These are phyloP conservation scores for Ophiosphaerella narmari DNA, from an alignment of 2,329 filamentous ascomycete species.

Conservation along the genomic window DNA sequence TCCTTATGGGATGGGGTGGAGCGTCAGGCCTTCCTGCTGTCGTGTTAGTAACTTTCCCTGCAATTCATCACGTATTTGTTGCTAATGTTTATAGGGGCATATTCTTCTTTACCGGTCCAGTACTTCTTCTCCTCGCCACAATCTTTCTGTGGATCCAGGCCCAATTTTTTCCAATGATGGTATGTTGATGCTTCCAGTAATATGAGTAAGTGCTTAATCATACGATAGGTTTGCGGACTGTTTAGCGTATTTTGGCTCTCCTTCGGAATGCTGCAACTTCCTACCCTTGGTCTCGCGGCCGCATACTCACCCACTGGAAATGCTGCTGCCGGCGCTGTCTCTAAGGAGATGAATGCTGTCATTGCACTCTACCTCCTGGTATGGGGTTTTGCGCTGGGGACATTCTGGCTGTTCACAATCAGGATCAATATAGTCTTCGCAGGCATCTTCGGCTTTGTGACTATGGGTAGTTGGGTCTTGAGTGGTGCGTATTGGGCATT, in stretches of 20 bases:
- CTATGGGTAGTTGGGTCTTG: conserved; percentile 52
- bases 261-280: conserved; percentile 58
- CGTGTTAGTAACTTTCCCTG: conserved; percentile 20
- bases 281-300: conserved; percentile 53
- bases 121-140: conserved; percentile 54
- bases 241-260: conserved; percentile 58
- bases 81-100: conserved; percentile 31
- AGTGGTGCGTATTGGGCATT: conserved; percentile 57
- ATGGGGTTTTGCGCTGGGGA: conserved; percentile 59
- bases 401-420: conserved; percentile 57
- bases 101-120: conserved; percentile 53
- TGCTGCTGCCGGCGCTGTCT: conserved; percentile 51
- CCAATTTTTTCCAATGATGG: conserved; percentile 53
- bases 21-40: conserved; percentile 44
- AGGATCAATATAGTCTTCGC: conserved; percentile 58
- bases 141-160: conserved; percentile 57
- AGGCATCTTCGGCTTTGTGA: conserved; percentile 55
- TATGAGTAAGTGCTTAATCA: too few relatives aligned
- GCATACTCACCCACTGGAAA: conserved; percentile 50
- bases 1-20: conserved; percentile 48
- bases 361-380: conserved; percentile 57
- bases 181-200: too few relatives aligned
- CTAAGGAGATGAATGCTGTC: conserved; percentile 54
- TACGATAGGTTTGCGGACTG: conserved; percentile 48
- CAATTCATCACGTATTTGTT: background rate